Base-by-base conservation (phyloP, 1,284 basidiomycete genomes). In the Pisolithus thermaeus region DNA sequence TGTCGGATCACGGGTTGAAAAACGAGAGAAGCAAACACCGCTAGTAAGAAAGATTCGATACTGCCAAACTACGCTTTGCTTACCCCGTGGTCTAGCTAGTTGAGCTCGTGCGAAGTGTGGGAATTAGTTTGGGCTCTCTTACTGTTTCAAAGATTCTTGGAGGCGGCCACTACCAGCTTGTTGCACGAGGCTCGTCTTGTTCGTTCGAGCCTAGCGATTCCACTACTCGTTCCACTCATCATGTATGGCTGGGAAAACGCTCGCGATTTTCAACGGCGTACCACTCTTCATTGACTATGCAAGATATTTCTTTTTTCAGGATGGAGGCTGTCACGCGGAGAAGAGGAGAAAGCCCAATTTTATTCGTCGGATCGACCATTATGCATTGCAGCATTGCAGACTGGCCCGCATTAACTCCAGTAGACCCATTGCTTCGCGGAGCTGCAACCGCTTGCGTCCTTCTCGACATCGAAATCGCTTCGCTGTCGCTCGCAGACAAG, bases 361-460 rank as follows among this genome's bases (percentile, higher is more conserved):
- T 80, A 45, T 72, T 69, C 22, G 52, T 83, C n/a, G 72, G 73
- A 14, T 62, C 66, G 3, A 56, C 78, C 27, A 61, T 71, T 36
- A 56, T 80, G 22, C 68, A 78, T 40, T 61, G 71, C 2, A 63
- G 87, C 25, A 61, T 73, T 18, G 77, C 77, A 3, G 78, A 83
- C 61, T 87, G 83, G 83, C 80, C 82, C 8, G 64, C 73, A 28
- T 66, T 66, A 28, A 16, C 58, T 18, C 42, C 56, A 7, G 16
- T 47, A 4, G 65, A 72, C n/a, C 78, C 79, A 60, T 65, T 28
- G 46, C 37, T 83, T 46, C 58, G 61, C n/a, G 79, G 77, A 30
- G 86, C 59, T n/a, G 77, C 80, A 4, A 83, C 83, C 60, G 72
- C 85, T 8, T 71, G 83, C 12, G 49, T 86, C 20, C 76, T 76